phyloP scores from a whole-genome alignment of 129 eudicot species.

The Sambucus nigra region DNA sequence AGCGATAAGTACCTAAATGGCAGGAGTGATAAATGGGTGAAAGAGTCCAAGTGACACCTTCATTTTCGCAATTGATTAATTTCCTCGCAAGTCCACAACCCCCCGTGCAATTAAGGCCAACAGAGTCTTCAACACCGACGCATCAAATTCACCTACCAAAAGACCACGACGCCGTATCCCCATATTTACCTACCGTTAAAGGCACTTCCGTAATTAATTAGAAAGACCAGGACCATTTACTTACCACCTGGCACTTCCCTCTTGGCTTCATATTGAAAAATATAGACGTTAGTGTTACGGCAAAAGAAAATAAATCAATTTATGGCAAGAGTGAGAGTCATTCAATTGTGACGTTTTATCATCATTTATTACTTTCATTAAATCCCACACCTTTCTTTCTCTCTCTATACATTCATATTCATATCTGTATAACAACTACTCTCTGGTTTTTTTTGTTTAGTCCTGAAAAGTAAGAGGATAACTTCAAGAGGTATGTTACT shows the following conservation, averaged over 20 bases:
- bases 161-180: neutral
- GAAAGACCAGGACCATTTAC: neutral
- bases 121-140: too few species aligned
- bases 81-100: too few species aligned
- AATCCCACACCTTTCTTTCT: constrained; percentile 11
- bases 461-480: neutral
- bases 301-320: constrained; percentile 30
- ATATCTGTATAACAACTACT: neutral
- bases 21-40: too few species aligned
- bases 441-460: neutral
- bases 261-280: constrained; percentile 8
- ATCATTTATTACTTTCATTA: constrained; percentile 18
- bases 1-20: too few species aligned
- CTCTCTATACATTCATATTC: constrained; percentile 5
- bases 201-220: constrained; percentile 15
- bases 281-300: constrained; percentile 63
- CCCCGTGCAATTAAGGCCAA: too few species aligned
- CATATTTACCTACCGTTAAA: constrained; percentile 32
- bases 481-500: constrained; percentile 2
- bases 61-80: too few species aligned
- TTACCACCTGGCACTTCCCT: constrained; percentile 14
- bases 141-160: too few species aligned
- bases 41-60: too few species aligned
- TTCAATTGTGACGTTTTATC: neutral
- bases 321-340: neutral